Evolutionary conservation across 495 filamentous ascomycete genomes (phyloP).

Genomic region (Aspergillus bertholletiae): DNA sequence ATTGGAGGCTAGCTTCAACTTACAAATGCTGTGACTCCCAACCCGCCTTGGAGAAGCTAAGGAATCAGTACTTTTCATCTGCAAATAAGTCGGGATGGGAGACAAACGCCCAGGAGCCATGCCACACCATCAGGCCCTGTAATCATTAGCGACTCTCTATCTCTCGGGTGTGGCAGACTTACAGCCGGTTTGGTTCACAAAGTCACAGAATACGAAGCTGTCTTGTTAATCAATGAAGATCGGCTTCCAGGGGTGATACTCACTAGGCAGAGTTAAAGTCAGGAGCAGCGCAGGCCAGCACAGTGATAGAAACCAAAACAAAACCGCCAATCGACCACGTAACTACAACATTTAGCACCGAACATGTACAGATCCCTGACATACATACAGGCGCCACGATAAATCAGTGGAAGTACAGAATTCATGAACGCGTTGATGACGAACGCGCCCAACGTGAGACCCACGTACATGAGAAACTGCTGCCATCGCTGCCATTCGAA

Average conservation of each 20-base stretch:
- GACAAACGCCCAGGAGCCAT: slow-evolving; percentile 51
- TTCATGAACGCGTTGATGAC: slow-evolving; percentile 66
- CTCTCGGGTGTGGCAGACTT: background rate
- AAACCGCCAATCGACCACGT: slow-evolving; percentile 65
- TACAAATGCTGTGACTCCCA: slow-evolving; percentile 57
- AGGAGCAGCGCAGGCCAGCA: slow-evolving; percentile 57
- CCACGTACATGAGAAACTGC: slow-evolving; percentile 68
- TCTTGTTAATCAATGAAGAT: background rate
- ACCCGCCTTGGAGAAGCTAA: slow-evolving; percentile 52
- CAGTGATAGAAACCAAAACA: slow-evolving; percentile 60
- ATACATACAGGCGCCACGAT: slow-evolving; percentile 38
- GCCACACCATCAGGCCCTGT: slow-evolving; percentile 56
- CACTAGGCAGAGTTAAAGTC: slow-evolving; percentile 56
- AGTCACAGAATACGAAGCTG: slow-evolving; percentile 55
- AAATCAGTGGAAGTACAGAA: slow-evolving; percentile 59
- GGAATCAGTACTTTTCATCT: no score
- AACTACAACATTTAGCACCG: slow-evolving; percentile 27
- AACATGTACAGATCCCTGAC: background rate
- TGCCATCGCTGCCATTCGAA: slow-evolving; percentile 61
- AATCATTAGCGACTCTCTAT: slow-evolving; percentile 11
- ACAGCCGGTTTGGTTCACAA: slow-evolving; percentile 55
- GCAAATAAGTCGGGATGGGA: no score
- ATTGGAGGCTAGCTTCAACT: background rate
- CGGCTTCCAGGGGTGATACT: slow-evolving; percentile 29
- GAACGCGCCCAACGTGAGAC: slow-evolving; percentile 55